These are phyloP conservation scores for Mycena vulgaris DNA, from an alignment of 768 basidiomycete genomes.

Conservation along the genomic window DNA sequence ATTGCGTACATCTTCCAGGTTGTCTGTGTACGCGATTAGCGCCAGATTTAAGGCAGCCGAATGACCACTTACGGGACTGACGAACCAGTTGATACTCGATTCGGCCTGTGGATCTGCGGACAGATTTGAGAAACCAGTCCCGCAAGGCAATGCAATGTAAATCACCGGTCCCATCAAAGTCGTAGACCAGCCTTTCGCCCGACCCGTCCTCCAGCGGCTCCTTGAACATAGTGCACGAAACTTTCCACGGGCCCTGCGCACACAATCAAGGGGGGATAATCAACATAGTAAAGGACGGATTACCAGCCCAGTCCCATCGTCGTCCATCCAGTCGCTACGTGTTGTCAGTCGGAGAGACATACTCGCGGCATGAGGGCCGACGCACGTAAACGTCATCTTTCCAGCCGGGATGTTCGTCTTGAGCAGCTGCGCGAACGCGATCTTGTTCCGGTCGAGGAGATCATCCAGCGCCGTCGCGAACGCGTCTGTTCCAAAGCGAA, in stretches of 20 bases:
- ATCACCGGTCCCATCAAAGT: slow-evolving; percentile 48
- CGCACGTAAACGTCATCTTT: slow-evolving; percentile 36
- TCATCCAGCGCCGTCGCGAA: slow-evolving; percentile 47
- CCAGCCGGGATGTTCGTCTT: slow-evolving; percentile 41
- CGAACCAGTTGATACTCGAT: slow-evolving; percentile 37
- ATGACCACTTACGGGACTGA: slow-evolving; percentile 30
- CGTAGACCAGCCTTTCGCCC: slow-evolving; percentile 44
- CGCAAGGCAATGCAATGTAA: neutral
- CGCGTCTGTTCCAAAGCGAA: slow-evolving; percentile 43
- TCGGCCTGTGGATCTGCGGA: slow-evolving; percentile 36
- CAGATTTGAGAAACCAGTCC: neutral
- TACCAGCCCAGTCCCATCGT: slow-evolving; percentile 46
- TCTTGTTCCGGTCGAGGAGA: slow-evolving; percentile 45
- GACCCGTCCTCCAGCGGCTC: slow-evolving; percentile 39
- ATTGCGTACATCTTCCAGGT: slow-evolving; percentile 35
- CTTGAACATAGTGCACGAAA: slow-evolving; percentile 45
- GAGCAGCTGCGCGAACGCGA: slow-evolving; percentile 48
- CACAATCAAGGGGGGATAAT: neutral
- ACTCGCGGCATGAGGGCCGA: neutral
- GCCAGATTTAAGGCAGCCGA: neutral
- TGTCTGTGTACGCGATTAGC: slow-evolving; percentile 16
- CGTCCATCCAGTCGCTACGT: slow-evolving; percentile 49
- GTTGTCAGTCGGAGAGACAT: slow-evolving; percentile 32
- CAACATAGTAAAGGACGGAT: neutral
- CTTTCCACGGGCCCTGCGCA: slow-evolving; percentile 32